A percentile compares a stretch with the other conserved stretches of the same genome.
Evolutionary conservation across 176 grass and related monocot genomes (phyloP).

Genomic region (Eragrostis nindensis): DNA sequence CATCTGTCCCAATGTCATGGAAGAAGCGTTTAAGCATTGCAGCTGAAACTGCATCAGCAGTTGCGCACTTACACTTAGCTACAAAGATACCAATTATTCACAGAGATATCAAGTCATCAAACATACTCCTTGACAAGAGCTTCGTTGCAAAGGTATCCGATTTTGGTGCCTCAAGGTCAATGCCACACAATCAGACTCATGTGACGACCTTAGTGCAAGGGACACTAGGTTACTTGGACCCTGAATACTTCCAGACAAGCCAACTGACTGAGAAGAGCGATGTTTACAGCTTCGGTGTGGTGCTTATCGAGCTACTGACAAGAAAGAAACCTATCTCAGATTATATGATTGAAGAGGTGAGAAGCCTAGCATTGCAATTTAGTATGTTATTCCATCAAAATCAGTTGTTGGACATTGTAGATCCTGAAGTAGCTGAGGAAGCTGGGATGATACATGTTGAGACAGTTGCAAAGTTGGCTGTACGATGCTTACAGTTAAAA

Average conservation of each 20-base stretch:
- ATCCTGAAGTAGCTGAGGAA: conserved; percentile 45
- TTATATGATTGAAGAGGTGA: not conserved
- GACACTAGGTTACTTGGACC: conserved; percentile 69
- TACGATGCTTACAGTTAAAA: conserved; percentile 51
- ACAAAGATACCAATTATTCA: conserved; percentile 52
- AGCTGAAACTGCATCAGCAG: conserved; percentile 59
- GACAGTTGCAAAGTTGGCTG: conserved; percentile 46
- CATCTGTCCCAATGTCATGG: conserved; percentile 44
- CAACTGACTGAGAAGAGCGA: conserved; percentile 67
- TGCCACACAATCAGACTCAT: conserved; percentile 58
- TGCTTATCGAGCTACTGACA: conserved; percentile 55
- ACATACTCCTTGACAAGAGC: conserved; percentile 57
- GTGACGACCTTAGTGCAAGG: conserved; percentile 68
- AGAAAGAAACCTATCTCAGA: conserved; percentile 53
- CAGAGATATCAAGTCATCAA: conserved; percentile 65
- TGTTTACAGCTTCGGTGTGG: conserved; percentile 76
- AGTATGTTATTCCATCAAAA: conserved; percentile 41
- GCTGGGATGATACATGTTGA: conserved; percentile 52
- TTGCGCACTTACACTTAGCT: conserved; percentile 58
- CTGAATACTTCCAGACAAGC: conserved; percentile 69
- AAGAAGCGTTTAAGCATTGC: conserved; percentile 57
- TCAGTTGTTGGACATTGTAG: conserved; percentile 42
- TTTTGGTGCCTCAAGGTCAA: conserved; percentile 66
- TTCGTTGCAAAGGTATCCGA: conserved; percentile 67
- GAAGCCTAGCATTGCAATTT: conserved; percentile 55